A percentile compares a stretch with the other conserved stretches of the same genome.
Evolutionary conservation across 352 stramenopile species (phyloP).

Genomic region (Phytophthora fragariaefolia): DNA sequence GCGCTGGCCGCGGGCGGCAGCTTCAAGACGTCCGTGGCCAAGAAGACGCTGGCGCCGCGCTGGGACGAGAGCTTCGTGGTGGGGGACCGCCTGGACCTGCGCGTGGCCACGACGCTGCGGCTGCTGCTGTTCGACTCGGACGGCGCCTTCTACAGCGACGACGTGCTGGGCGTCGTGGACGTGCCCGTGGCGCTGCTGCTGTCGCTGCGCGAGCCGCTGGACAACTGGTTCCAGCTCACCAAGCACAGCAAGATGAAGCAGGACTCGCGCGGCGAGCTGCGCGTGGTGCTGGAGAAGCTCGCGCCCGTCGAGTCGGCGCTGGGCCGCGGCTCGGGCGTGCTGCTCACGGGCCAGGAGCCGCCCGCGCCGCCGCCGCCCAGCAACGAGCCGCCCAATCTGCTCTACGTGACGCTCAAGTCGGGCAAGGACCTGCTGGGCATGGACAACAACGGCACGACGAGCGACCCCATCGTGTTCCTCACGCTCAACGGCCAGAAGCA

Average conservation of each 20-base stretch:
- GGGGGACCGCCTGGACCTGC: constrained; percentile 70
- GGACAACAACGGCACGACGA: constrained; percentile 82
- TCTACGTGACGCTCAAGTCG: constrained; percentile 76
- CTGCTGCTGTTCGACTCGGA: constrained; percentile 62
- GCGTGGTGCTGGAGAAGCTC: constrained; percentile 52
- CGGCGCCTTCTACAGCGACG: constrained; percentile 66
- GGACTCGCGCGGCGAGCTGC: constrained; percentile 66
- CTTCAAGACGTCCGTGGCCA: constrained; percentile 73
- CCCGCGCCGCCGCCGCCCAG: constrained; percentile 8
- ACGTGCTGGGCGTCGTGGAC: constrained; percentile 72
- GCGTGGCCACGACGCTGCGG: constrained; percentile 66
- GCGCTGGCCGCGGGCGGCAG: constrained; percentile 48
- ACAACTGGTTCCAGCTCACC: constrained; percentile 79
- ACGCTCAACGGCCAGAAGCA: constrained; percentile 82
- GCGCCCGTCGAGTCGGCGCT: constrained; percentile 10
- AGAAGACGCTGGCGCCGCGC: constrained; percentile 68
- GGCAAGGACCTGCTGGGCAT: constrained; percentile 86
- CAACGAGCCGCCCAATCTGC: constrained; percentile 60
- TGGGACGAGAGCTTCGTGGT: constrained; percentile 75
- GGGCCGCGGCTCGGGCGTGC: constrained; percentile 32
- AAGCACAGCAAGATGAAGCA: constrained; percentile 78
- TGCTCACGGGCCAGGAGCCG: constrained; percentile 28
- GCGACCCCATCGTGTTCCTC: constrained; percentile 89
- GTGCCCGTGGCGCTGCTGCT: constrained; percentile 69
- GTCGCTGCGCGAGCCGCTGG: constrained; percentile 44